Evolutionary conservation across 371 early-diverging fungal genomes (phyloP), one percentile per base, ranked within the genome.

Genomic region (Amoeboaphelidium protococcarum): DNA sequence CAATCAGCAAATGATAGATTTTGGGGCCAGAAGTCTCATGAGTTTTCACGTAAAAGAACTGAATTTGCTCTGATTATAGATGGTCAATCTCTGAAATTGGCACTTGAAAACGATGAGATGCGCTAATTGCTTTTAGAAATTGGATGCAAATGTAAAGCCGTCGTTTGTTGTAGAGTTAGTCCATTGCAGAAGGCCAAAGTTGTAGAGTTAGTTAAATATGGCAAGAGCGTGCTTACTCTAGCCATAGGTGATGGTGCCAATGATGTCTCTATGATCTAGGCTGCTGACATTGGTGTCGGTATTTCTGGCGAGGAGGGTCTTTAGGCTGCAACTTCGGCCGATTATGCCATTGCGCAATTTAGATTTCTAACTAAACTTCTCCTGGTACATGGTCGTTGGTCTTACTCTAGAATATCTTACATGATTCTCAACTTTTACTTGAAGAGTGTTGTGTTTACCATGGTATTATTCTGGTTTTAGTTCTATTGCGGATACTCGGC

Each of bases 171-270:
- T 47, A 60, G 77, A 22, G 67, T 71, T 10, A 67, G 70, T 0
- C 77, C 77, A 25, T 52, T 67, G 3, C 71, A 74, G 43, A 77
- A 77, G 52, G 65, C 70, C 6, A 52, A 59, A 47, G 68, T 77
- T n/a, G 69, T 72, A 0, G 47, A 54, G 23, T 60, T 61, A 21
- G 69, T 83, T 53, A 64, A 72, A 1, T 88, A 89, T 59, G 22
- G 21, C 20, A 42, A 13, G 42, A 6, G 20, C 12, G 4, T 16
- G 4, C 24, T 49, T 54, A 26, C 59, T 58, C 61, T 89, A 46
- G 81, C 85, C 6, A 86, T 95, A 49, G 96, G 96, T 26, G 96
- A 95, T 60, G 96, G 96, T 23, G 91, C 85, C 40, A 95, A 95
- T 66, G 96, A 95, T 61, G 87, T 95, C 37, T 72, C 77, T 3